Evolutionary conservation across 2,329 filamentous ascomycete species (phyloP).

Genomic region (Cladophialophora chaetospira): DNA sequence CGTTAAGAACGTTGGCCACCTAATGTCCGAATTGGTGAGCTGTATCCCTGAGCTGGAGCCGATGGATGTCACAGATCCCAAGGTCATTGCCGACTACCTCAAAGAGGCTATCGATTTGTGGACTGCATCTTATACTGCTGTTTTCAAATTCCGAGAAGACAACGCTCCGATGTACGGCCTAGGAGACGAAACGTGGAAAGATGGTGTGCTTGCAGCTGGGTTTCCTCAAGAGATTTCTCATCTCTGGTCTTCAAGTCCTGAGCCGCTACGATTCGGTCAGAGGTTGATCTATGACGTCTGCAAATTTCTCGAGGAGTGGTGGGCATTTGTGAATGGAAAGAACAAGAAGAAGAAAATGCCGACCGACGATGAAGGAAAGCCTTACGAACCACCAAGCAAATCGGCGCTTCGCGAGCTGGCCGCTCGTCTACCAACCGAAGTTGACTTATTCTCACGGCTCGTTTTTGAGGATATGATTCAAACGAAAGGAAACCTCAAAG

Average conservation of each 20-base stretch:
- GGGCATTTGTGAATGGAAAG: constrained; percentile 34
- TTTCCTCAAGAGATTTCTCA: constrained; percentile 69
- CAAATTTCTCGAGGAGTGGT: constrained; percentile 37
- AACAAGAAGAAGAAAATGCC: constrained; percentile 34
- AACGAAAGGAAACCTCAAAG: constrained; percentile 19
- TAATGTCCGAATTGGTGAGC: constrained; percentile 77
- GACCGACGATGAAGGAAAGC: constrained; percentile 29
- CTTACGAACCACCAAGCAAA: constrained; percentile 30
- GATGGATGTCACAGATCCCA: constrained; percentile 57
- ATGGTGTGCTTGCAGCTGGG: constrained; percentile 64
- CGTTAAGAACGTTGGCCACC: constrained; percentile 69
- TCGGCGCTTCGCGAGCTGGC: constrained; percentile 24
- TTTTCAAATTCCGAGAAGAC: constrained; percentile 69
- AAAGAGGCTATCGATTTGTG: constrained; percentile 77
- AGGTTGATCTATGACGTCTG: constrained; percentile 29
- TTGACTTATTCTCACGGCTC: constrained; percentile 28
- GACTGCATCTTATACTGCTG: constrained; percentile 62
- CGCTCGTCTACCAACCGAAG: constrained; percentile 24
- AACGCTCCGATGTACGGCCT: constrained; percentile 75
- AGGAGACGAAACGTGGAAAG: constrained; percentile 63
- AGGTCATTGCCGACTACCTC: constrained; percentile 49
- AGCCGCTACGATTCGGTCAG: constrained; percentile 27
- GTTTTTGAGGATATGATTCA: constrained; percentile 28
- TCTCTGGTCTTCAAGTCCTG: constrained; percentile 75
- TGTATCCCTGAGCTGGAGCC: constrained; percentile 72